A percentile compares a stretch with the other conserved stretches of the same genome.
Conservation (phyloP, 306 rosid species). For the Morella rubra region DNA sequence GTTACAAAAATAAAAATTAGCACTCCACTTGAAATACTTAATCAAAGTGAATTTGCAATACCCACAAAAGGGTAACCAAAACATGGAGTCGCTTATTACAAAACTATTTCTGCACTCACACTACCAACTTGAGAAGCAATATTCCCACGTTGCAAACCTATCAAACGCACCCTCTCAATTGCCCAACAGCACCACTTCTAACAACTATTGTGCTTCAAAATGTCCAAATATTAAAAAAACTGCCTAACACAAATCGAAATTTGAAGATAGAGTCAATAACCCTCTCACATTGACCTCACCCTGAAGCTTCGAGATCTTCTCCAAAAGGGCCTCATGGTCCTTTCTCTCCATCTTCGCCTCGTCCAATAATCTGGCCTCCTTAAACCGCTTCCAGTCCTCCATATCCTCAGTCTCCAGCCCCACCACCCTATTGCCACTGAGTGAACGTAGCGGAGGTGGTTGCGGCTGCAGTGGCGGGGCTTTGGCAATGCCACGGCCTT, state of each 20-base stretch:
- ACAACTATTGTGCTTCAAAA: too few species aligned
- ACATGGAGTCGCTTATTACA: too few species aligned
- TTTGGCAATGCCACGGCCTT: conserved; percentile 46
- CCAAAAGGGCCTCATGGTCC: conserved; percentile 68
- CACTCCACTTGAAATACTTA: too few species aligned
- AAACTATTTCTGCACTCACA: too few species aligned
- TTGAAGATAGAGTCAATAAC: conserved; percentile 31
- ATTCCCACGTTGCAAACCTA: background rate
- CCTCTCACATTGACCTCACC: conserved; percentile 55
- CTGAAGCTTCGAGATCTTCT: conserved; percentile 61
- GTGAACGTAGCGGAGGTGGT: conserved; percentile 76
- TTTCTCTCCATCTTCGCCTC: conserved; percentile 66
- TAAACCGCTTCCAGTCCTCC: conserved; percentile 79
- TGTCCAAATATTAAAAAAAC: too few species aligned
- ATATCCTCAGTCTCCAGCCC: conserved; percentile 42
- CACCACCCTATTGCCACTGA: conserved; percentile 33
- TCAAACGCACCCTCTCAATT: too few species aligned
- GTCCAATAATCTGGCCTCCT: conserved; percentile 69
- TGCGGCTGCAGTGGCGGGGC: conserved; percentile 78
- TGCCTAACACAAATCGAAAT: conserved; percentile 7
- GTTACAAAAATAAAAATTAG: too few species aligned
- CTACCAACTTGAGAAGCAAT: too few species aligned
- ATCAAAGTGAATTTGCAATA: background rate
- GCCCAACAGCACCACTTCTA: too few species aligned
- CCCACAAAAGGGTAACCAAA: background rate